These are phyloP conservation scores for Agrocybe pediades DNA, from an alignment of 768 basidiomycete species.

Conservation along the genomic window DNA sequence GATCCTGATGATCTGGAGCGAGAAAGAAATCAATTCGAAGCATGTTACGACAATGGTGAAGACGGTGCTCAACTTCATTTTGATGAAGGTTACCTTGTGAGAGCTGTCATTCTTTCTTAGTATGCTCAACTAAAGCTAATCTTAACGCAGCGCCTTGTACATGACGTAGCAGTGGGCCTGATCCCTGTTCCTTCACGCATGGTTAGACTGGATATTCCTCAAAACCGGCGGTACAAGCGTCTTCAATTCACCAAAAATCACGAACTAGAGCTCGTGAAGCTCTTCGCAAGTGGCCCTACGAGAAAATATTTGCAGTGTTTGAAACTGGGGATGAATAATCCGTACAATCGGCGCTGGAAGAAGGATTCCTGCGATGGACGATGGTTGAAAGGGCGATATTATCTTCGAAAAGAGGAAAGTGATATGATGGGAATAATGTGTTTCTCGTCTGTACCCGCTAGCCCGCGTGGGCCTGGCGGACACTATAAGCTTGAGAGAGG, in stretches of 20 bases:
- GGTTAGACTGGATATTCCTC: background rate
- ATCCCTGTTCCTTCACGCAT: background rate
- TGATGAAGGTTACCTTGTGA: background rate
- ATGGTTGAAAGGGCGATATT: too few species aligned
- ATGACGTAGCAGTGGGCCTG: background rate
- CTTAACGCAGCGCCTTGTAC: background rate
- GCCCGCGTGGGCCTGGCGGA: too few species aligned
- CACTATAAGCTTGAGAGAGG: too few species aligned
- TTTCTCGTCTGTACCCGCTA: too few species aligned
- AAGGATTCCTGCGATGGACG: too few species aligned
- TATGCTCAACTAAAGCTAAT: background rate
- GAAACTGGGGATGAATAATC: background rate
- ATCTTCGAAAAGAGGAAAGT: too few species aligned
- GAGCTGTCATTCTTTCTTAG: background rate
- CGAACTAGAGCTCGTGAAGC: background rate
- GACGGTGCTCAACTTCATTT: background rate
- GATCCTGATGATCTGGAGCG: background rate
- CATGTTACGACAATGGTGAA: background rate
- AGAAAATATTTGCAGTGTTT: background rate
- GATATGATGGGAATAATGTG: too few species aligned
- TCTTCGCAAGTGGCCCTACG: background rate
- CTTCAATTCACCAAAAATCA: background rate
- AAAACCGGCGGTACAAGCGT: background rate
- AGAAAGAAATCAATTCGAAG: background rate
- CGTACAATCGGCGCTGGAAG: background rate